Base-by-base conservation (phyloP, 2,329 filamentous ascomycete genomes). In the Balansia obtecta region DNA sequence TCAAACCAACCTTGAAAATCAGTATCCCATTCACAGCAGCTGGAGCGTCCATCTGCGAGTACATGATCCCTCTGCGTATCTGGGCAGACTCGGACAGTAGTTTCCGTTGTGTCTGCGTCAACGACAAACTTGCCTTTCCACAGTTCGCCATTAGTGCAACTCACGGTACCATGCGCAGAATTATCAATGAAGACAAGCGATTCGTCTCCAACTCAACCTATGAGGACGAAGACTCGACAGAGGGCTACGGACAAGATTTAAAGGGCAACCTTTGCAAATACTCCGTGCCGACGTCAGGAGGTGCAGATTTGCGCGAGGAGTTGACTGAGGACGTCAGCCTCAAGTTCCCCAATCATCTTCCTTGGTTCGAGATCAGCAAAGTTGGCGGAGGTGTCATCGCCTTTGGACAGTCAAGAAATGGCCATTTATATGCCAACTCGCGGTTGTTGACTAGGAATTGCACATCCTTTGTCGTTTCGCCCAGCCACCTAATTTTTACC, bases 401-500 rank as follows among this genome's bases (percentile, higher is more conserved):
- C 2, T 69, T 80, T 59, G 86, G 88, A 1, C 69, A 96, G 55
- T 85, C 88, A 3, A 76, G 79, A 45, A 85, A 80, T 50, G 93
- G 93, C 0, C 76, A 84, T 49, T 71, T 98, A 0, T 94, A 86
- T 62, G 87, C 85, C 40, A 86, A 90, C 61, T 80, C 83, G 3
- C 79, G 76, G 15, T 71, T 86, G 5, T 70, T 96, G 43, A 80
- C 83, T 13, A 88, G 86, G 65, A 95, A 93, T 58, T 95, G 89
- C 66, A 97, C 91, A 0, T 98, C 93, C 0, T 97, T 95, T 59
- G 65, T 89, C 6, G 70, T 90, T 27, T 95, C 91, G 0, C 74
- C 82, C 0, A 80, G 82, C 18, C 91, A 97, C 70, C 73, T 98
- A 13, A 81, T 97, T 52, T 89, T 91, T 61, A 98, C 93, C 0